Percentiles rank a stretch among this genome's conserved stretches.
Evolutionary conservation across 1,284 basidiomycete species (phyloP).

Genomic region (Naganishia sp.): DNA sequence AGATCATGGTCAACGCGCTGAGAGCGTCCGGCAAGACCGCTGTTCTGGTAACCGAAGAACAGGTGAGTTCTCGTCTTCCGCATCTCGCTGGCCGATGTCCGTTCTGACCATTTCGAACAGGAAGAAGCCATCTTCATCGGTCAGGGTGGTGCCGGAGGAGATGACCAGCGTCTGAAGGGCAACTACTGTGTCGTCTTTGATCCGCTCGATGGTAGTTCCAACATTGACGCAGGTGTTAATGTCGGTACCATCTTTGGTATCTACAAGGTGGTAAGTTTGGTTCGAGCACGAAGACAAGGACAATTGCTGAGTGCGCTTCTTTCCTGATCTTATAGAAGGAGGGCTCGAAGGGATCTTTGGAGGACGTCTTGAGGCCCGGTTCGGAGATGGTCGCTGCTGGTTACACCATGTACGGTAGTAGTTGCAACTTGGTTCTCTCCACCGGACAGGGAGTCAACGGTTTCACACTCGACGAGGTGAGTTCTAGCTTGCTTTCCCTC

Average conservation of each 20-base stretch:
- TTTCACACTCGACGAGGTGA: conserved; percentile 87
- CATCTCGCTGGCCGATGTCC: neutral
- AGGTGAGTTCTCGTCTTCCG: conserved; percentile 48
- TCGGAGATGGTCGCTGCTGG: conserved; percentile 98
- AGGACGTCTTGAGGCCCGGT: conserved; percentile 90
- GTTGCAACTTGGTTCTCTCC: conserved; percentile 93
- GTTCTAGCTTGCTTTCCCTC: conserved; percentile 19
- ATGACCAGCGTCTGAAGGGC: conserved; percentile 57
- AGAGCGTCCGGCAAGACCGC: conserved; percentile 91
- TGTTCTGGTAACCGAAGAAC: conserved; percentile 94
- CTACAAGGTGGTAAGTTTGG: conserved; percentile 72
- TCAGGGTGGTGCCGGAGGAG: conserved; percentile 58
- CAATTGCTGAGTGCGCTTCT: neutral
- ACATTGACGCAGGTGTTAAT: conserved; percentile 99
- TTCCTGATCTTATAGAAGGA: conserved; percentile 58
- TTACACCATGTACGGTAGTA: conserved; percentile 98
- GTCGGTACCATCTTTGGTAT: conserved; percentile 99
- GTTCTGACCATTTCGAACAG: conserved; percentile 32
- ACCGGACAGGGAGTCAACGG: conserved; percentile 97
- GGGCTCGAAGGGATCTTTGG: conserved; percentile 73
- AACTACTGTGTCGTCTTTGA: conserved; percentile 98
- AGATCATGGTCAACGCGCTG: conserved; percentile 98
- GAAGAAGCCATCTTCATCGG: conserved; percentile 91
- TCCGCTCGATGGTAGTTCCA: conserved; percentile 95
- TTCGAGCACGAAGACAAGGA: neutral